Conservation (phyloP, 2,329 filamentous ascomycete genomes). For the Trichophyton verrucosum region DNA sequence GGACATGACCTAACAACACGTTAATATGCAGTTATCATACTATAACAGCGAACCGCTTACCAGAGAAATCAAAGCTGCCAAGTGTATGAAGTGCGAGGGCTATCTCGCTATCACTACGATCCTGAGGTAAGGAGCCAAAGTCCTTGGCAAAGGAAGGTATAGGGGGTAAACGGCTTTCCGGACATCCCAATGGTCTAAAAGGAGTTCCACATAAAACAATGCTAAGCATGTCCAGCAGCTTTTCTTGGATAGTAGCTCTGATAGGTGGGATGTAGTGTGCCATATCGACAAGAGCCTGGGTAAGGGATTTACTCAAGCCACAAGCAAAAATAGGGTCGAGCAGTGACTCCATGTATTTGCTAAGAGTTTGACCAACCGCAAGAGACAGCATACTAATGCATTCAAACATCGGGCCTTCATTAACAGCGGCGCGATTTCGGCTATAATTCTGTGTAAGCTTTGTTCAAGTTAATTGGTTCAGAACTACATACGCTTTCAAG, state of each 20-base stretch:
- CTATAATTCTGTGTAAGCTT: conserved; percentile 26
- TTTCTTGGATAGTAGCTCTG: conserved; percentile 83
- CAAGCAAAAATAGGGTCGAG: conserved; percentile 95
- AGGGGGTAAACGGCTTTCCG: conserved; percentile 68
- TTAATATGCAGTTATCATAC: conserved; percentile 10
- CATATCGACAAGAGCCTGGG: conserved; percentile 94
- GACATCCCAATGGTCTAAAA: conserved; percentile 84
- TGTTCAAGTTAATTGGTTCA: neutral
- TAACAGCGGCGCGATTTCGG: conserved; percentile 43
- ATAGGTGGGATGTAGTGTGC: conserved; percentile 96
- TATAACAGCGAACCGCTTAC: conserved; percentile 21
- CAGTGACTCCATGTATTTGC: conserved; percentile 94
- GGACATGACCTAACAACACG: conserved; percentile 51
- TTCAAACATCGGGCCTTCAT: conserved; percentile 74
- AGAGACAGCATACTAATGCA: conserved; percentile 95
- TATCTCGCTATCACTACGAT: conserved; percentile 70
- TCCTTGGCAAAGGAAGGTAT: conserved; percentile 79
- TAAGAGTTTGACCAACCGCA: conserved; percentile 88
- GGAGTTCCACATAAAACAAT: conserved; percentile 83
- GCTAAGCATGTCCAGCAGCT: conserved; percentile 86
- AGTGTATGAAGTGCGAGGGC: conserved; percentile 87
- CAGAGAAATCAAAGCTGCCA: conserved; percentile 91
- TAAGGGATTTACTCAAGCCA: conserved; percentile 83
- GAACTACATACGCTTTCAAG: conserved; percentile 49
- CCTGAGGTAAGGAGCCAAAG: conserved; percentile 69